phyloP scores from a whole-genome alignment of 2,329 filamentous ascomycete genomes.

The Hypomyces rosellus region DNA sequence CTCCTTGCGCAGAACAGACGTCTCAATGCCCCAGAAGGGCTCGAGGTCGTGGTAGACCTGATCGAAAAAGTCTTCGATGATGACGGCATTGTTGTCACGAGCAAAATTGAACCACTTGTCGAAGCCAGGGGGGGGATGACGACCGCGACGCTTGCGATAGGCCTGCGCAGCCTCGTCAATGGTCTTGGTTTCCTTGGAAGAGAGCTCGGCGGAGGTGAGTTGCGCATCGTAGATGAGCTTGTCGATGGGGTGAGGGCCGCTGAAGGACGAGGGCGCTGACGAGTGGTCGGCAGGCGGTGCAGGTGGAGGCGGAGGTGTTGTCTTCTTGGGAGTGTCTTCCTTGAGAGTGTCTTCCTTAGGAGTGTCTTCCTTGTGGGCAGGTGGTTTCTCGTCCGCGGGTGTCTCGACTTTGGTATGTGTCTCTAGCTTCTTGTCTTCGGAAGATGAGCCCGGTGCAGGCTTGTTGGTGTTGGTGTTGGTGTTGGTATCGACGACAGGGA shows the following conservation, averaged over 20 bases:
- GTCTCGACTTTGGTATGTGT: no score
- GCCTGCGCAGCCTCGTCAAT: conserved; percentile 49
- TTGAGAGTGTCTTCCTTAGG: conserved; percentile 2
- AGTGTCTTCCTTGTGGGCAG: neutral
- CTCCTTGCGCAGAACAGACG: conserved; percentile 44
- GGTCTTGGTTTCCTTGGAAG: conserved; percentile 41
- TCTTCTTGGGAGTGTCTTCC: no score
- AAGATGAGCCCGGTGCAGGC: neutral
- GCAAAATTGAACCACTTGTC: conserved; percentile 55
- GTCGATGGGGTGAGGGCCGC: conserved; percentile 44
- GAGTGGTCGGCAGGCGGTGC: neutral
- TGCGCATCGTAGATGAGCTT: conserved; percentile 42
- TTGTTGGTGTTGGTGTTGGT: neutral
- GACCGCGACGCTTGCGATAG: conserved; percentile 52
- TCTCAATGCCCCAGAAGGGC: conserved; percentile 50
- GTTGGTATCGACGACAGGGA: neutral
- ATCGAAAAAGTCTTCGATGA: conserved; percentile 59
- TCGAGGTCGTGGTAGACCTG: conserved; percentile 57
- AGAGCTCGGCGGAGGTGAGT: conserved; percentile 31
- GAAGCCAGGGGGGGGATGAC: conserved; percentile 59
- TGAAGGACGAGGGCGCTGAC: neutral
- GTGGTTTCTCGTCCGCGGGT: no score
- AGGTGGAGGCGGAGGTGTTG: conserved; percentile 4
- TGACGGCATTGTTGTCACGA: conserved; percentile 42
- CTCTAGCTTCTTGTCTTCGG: neutral